Conservation (phyloP, 1,284 basidiomycete genomes). For the Ganoderma leucocontextum region DNA sequence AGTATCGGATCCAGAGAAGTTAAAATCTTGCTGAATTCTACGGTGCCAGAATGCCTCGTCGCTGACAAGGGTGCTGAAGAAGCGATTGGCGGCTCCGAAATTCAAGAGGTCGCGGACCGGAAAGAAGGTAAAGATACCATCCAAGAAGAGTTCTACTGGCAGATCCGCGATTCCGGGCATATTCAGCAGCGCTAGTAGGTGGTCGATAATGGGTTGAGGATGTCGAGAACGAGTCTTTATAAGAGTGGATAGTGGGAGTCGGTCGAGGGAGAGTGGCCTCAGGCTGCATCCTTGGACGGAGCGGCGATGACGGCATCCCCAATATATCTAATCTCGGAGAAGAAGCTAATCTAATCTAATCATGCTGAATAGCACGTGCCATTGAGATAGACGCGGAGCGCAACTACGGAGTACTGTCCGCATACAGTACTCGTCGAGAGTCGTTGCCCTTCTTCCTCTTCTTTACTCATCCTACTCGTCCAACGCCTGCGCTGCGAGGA, state of each 20-base stretch:
- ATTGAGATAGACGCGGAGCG: not conserved
- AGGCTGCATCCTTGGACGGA: not conserved
- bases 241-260: not conserved
- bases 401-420: not conserved
- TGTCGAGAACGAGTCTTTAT: not conserved
- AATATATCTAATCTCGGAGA: not conserved
- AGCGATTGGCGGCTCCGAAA: constrained; percentile 65
- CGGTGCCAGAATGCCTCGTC: constrained; percentile 86
- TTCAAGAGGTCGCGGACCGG: constrained; percentile 64
- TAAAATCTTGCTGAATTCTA: constrained; percentile 78
- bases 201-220: not conserved
- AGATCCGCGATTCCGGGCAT: constrained; percentile 52
- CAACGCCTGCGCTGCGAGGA: not conserved
- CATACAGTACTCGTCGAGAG: constrained; percentile 1
- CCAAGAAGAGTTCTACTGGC: constrained; percentile 78
- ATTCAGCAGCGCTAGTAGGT: not conserved
- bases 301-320: constrained; percentile 15
- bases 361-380: too few species aligned
- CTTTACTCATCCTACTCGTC: not conserved
- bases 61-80: constrained; percentile 64
- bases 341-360: not conserved
- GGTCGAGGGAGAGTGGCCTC: not conserved
- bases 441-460: not conserved
- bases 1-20: constrained; percentile 73
- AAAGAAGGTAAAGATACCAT: constrained; percentile 73